Percentiles rank a stretch among this genome's conserved stretches.
phyloP scores from a whole-genome alignment of 1,139 yeast genomes.

The Diutina mesorugosa region DNA sequence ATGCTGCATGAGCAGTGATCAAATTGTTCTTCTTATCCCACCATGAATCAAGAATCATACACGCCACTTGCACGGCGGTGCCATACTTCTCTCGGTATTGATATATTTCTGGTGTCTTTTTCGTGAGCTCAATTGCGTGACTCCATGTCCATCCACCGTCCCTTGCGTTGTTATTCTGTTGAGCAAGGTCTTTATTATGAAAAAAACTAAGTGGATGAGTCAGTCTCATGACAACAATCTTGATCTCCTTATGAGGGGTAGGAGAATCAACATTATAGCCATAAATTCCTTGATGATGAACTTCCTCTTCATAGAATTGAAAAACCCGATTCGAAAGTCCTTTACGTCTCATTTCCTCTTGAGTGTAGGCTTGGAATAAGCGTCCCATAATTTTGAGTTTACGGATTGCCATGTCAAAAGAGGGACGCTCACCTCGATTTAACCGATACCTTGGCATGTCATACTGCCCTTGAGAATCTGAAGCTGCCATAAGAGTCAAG shows the following conservation, averaged over 20 bases:
- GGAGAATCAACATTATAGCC: slow-evolving; percentile 23
- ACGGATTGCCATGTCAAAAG: slow-evolving; percentile 59
- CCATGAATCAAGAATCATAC: slow-evolving; percentile 70
- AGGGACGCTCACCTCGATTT: slow-evolving; percentile 48
- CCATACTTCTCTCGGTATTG: slow-evolving; percentile 6
- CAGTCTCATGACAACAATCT: slow-evolving; percentile 62
- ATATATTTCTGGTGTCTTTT: slow-evolving; percentile 19
- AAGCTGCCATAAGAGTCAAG: slow-evolving; percentile 63
- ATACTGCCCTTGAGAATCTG: slow-evolving; percentile 59
- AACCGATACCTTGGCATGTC: slow-evolving; percentile 58
- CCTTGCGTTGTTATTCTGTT: slow-evolving; percentile 65
- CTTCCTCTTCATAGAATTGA: slow-evolving; percentile 58
- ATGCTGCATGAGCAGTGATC: slow-evolving; percentile 82
- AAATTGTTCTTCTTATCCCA: slow-evolving; percentile 50
- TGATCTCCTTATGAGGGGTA: slow-evolving; percentile 49
- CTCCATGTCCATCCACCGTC: slow-evolving; percentile 66
- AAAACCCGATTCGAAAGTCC: slow-evolving; percentile 78
- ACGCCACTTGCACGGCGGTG: slow-evolving; percentile 69
- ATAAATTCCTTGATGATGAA: slow-evolving; percentile 17
- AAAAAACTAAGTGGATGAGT: slow-evolving; percentile 58
- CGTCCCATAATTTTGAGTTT: slow-evolving; percentile 79
- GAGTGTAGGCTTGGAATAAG: slow-evolving; percentile 86
- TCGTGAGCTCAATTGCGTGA: slow-evolving; percentile 66
- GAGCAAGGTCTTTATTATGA: slow-evolving; percentile 71
- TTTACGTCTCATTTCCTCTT: slow-evolving; percentile 73